Percentiles rank a stretch among this genome's conserved stretches.
Evolutionary conservation across 305 asterid species (phyloP).

Genomic region (Solanum hybrid): DNA sequence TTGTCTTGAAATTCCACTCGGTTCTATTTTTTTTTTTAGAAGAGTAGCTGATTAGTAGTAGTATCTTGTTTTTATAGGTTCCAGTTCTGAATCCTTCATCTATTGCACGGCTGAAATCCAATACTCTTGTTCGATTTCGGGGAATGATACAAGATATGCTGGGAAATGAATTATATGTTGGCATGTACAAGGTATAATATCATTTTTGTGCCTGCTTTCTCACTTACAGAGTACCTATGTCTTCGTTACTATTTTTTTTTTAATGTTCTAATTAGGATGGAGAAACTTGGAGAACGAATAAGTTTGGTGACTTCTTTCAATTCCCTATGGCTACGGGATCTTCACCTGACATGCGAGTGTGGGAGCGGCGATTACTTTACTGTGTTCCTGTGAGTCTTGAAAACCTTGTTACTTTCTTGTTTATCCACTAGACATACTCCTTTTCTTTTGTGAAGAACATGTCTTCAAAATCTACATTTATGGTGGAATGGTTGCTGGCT

Average conservation of each 20-base stretch:
- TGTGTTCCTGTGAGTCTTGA: conserved; percentile 64
- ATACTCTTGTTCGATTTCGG: conserved; percentile 75
- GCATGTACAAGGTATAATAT: conserved; percentile 66
- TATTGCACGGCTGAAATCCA: conserved; percentile 49
- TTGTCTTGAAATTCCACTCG: not conserved
- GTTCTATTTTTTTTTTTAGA: not conserved
- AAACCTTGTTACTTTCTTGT: not conserved
- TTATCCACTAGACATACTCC: not conserved
- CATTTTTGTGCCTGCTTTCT: not conserved
- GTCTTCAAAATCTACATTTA: not conserved
- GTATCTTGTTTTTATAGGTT: conserved; percentile 35
- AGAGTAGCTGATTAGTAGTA: not conserved
- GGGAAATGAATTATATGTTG: conserved; percentile 78
- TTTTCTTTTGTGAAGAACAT: not conserved
- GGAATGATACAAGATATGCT: conserved; percentile 95
- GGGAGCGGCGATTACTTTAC: conserved; percentile 85
- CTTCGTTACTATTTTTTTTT: not conserved
- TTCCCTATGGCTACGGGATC: conserved; percentile 43
- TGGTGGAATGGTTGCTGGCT: not conserved
- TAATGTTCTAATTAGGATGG: conserved; percentile 38
- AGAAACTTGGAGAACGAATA: conserved; percentile 75
- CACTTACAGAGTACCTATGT: not conserved
- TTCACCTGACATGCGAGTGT: conserved; percentile 49
- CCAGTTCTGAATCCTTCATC: conserved; percentile 60
- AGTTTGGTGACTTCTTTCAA: conserved; percentile 58